Evolutionary conservation across 257 asterid species (phyloP), one percentile per base, ranked within the genome.

Genomic region (Nicotiana knightiana): DNA sequence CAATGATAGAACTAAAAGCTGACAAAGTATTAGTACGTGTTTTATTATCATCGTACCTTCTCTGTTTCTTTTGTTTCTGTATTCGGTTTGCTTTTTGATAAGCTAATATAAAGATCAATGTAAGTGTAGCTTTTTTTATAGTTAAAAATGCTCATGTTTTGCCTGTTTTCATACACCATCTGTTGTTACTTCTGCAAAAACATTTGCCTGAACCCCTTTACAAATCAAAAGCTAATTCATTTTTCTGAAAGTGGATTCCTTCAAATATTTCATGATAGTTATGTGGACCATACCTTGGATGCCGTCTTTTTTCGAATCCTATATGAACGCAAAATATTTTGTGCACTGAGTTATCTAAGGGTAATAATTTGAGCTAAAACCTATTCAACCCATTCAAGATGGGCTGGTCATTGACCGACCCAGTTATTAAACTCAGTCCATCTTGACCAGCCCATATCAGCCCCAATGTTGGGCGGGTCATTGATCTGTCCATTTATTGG

Each of bases 181-280:
- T 28, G 62, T 48, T 6, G 43, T 13, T 48, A 12, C 63, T 75
- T 75, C 51, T 75, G 57, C 0, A 75, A 9, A 75, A 75, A 75
- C 80, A 75, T 75, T 75, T 75, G 8, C 63, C 26, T 46, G 26
- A 24, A 73, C 6, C 43, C 55, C 63, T 75, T 75, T 75, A 75
- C 63, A 75, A 48, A 26, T 51, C 79, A 26, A 75, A 75, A 75
- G 63, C 16, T 7, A 7, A 75, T 46, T 7, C 79, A 48, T 73
- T 73, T 73, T 48, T 26, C 61, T 3, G 26, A 48, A 73, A 73
- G 79, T 73, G 43, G 79, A 73, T 73, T 48, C 79, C 43, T 48
- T 73, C 62, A 24, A 24, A 73, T 73, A 3, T 7, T 48, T 48
- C 62, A 48, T 48, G 62, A 61, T 61, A 46, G 48, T 10, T 12